These are phyloP conservation scores for Elaeis guineensis DNA, from an alignment of 176 grass and related monocot species.

Conservation along the genomic window DNA sequence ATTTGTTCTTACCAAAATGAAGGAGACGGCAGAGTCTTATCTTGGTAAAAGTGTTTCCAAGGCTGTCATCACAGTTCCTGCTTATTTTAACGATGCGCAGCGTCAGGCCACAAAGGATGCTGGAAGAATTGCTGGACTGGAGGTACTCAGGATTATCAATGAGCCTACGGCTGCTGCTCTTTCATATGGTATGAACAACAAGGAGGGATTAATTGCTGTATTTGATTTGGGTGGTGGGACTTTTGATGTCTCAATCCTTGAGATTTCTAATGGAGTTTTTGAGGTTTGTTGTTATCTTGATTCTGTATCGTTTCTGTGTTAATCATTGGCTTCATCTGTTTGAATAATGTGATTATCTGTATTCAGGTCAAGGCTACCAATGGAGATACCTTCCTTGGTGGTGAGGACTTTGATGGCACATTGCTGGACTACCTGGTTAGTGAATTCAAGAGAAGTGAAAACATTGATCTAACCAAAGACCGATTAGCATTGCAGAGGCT, in stretches of 20 bases:
- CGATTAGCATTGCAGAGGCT: constrained; percentile 7
- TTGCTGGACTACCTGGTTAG: constrained; percentile 6
- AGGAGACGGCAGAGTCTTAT: constrained; percentile 20
- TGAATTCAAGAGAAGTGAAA: constrained; percentile 15
- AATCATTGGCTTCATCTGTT: neutral
- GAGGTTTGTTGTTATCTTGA: constrained; percentile 1
- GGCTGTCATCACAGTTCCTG: constrained; percentile 16
- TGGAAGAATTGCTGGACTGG: constrained; percentile 9
- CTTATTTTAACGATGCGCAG: constrained; percentile 20
- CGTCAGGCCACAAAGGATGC: constrained; percentile 19
- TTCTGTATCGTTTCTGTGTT: no score
- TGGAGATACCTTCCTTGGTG: constrained; percentile 15
- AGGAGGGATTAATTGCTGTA: constrained; percentile 5
- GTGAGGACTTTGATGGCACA: constrained; percentile 10
- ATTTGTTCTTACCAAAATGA: constrained; percentile 21
- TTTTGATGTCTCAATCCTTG: constrained; percentile 19
- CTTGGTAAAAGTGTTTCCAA: constrained; percentile 19
- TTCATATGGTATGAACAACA: constrained; percentile 15
- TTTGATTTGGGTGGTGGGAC: constrained; percentile 19
- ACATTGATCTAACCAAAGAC: constrained; percentile 15
- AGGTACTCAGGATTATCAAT: constrained; percentile 22
- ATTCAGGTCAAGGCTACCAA: constrained; percentile 11
- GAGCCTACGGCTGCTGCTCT: constrained; percentile 16
- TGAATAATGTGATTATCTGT: neutral
- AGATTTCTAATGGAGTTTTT: constrained; percentile 20